Evolutionary conservation across 106 monocot genomes (phyloP), one percentile per base, ranked within the genome.

Genomic region (Cymbidium sinense): DNA sequence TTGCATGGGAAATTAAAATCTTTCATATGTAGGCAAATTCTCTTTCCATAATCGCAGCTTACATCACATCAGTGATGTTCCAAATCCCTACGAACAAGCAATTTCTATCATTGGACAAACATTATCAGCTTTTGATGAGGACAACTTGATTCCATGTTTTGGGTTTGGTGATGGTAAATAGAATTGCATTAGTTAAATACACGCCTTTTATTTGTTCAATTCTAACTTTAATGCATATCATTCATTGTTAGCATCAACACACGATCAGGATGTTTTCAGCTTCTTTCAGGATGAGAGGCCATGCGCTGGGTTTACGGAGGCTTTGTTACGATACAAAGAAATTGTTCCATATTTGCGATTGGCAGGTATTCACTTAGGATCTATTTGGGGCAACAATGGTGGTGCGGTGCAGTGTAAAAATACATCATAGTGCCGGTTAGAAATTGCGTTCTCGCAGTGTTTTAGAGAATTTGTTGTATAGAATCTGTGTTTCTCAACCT

Each of bases 81-180:
- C 75, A 28, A 95, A 90, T 83, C 95, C 95, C 7, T 95, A 90
- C 74, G 95, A 95, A 79, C 92, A 84, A 64, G 95, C 92, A 74
- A 88, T 95, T 31, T 88, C 88, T n/a, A 92, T 92, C 15, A 91
- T 95, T 75, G 92, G 95, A 6, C 81, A 81, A 64, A 92, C 92
- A 21, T 75, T 95, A 44, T 82, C 85, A 13, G 81, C 70, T 52
- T 95, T 88, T 81, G 95, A 95, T 79, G 95, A 95, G 50, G 92
- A 95, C 85, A 87, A 90, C 35, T 76, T 90, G 81, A 95, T 91
- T 30, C 91, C 91, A 23, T 95, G 94, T 71, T 95, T 84, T 79
- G 94, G 94, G 18, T 95, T 91, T 76, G 94, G 91, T n/a, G 94
- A 95, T 83, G 91, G 94, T 95, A 85, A 75, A 2, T 74, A 74